Base-by-base conservation (phyloP, 2,329 filamentous ascomycete genomes). In the Neofusicoccum laricinum region DNA sequence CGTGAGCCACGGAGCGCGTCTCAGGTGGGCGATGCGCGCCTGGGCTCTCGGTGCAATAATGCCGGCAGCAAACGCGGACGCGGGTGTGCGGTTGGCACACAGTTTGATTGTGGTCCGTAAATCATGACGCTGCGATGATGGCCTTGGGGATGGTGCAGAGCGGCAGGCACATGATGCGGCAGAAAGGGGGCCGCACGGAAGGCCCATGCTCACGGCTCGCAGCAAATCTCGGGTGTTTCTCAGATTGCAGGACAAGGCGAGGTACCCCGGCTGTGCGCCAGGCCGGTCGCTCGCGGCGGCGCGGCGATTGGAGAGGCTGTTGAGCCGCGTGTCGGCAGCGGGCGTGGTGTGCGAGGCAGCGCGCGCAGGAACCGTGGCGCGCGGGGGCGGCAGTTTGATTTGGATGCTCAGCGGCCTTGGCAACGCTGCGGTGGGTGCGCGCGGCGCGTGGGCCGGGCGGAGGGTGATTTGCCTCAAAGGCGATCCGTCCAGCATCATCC, bases 171-270 rank as follows among this genome's bases (percentile, higher is more conserved):
- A 58, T 34, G 53, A 58, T 45, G 41, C 41, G 32, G 55, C 55
- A 59, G 55, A 59, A 59, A 59, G 55, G 55, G 55, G 55, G 53
- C 53, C 45, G 53, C 40, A 14, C 53, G 36, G 19, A 12, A 50
- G 48, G 32, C 34, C 41, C 55, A 46, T 59, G 53, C 53, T 45
- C 41, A 14, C 53, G 53, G 53, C 53, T 43, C 21, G n/a, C 40
- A 58, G 38, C 55, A 59, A 59, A 59, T 59, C 55, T 59, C 55
- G 55, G 55, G 12, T 59, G 55, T 59, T 46, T 59, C 41, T 46
- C 55, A 59, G 41, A 58, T 58, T 58, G 53, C 53, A 58, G 53
- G 53, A 45, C 25, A 59, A 41, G 40, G 55, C 55, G 41, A 59
- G 55, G 55, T 59, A 48, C 55, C 55, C 55, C 55, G 55, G 55